Evolutionary conservation across 139 green algal species (phyloP).

Genomic region (Mychonastes homosphaera): DNA sequence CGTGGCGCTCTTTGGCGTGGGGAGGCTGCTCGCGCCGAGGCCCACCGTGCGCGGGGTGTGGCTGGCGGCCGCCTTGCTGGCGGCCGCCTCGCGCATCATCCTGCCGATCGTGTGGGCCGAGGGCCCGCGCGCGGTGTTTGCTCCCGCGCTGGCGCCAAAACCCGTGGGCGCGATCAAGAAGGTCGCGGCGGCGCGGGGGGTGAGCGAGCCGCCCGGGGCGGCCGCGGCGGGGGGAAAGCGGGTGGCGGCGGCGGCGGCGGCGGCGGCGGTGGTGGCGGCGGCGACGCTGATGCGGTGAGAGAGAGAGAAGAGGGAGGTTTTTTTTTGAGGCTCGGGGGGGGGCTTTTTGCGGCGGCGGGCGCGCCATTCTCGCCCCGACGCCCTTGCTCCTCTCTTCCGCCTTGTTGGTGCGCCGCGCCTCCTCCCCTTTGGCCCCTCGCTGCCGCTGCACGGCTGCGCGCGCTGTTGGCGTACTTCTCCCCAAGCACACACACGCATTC

Average conservation of each 20-base stretch:
- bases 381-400: too few relatives aligned
- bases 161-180: constrained; percentile 21
- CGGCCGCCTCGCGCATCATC: constrained; percentile 71
- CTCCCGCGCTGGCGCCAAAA: constrained; percentile 49
- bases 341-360: too few relatives aligned
- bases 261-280: background rate
- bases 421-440: too few relatives aligned
- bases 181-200: background rate
- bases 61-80: constrained; percentile 40
- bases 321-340: too few relatives aligned
- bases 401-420: too few relatives aligned
- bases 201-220: background rate
- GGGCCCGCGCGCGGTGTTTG: constrained; percentile 61
- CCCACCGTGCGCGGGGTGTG: constrained; percentile 52
- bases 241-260: too few relatives aligned
- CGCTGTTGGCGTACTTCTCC: too few relatives aligned
- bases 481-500: too few relatives aligned
- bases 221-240: background rate
- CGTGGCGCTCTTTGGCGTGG: constrained; percentile 82
- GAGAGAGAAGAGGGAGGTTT: background rate
- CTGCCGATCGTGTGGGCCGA: constrained; percentile 72
- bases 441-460: too few relatives aligned
- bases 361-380: too few relatives aligned
- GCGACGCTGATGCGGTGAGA: background rate
- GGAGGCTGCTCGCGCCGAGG: constrained; percentile 68